These are phyloP conservation scores for Pouteria glomerata DNA, from an alignment of 148 eudicot genomes.

Conservation along the genomic window DNA sequence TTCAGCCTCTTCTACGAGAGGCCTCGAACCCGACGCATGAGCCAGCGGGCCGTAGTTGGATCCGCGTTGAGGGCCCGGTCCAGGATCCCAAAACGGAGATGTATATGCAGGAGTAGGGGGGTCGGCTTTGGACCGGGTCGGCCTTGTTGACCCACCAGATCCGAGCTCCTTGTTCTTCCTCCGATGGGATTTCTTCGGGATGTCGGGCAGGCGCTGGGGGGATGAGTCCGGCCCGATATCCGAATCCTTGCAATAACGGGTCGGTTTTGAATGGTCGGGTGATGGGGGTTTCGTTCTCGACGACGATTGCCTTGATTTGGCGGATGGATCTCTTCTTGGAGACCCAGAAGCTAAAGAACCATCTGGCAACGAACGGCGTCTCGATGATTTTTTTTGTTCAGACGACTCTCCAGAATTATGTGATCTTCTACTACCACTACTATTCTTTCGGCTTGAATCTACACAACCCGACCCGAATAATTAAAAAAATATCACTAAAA, in stretches of 20 bases:
- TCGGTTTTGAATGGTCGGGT: constrained; percentile 25
- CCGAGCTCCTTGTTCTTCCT: constrained; percentile 52
- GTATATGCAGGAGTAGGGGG: neutral
- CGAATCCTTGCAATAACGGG: constrained; percentile 13
- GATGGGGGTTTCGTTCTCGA: constrained; percentile 33
- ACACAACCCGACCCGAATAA: too few relatives aligned
- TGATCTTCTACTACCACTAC: neutral
- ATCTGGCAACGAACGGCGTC: constrained; percentile 16
- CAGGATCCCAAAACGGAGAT: constrained; percentile 17
- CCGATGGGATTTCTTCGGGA: constrained; percentile 55
- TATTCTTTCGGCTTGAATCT: constrained; percentile 10
- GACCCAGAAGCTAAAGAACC: constrained; percentile 12
- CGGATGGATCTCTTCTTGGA: constrained; percentile 22
- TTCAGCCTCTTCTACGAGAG: constrained; percentile 16
- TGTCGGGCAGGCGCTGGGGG: constrained; percentile 32
- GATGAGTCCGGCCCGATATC: constrained; percentile 10
- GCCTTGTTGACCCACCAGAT: constrained; percentile 23
- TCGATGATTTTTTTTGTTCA: constrained; percentile 8
- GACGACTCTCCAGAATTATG: constrained; percentile 1
- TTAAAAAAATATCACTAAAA: too few relatives aligned
- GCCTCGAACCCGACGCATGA: constrained; percentile 10
- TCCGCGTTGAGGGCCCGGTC: neutral
- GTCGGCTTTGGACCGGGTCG: constrained; percentile 16
- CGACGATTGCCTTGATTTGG: constrained; percentile 27
- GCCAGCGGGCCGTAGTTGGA: neutral